Evolutionary conservation across 2,329 filamentous ascomycete species (phyloP).

Genomic region (Fonsecaea pugnacius): DNA sequence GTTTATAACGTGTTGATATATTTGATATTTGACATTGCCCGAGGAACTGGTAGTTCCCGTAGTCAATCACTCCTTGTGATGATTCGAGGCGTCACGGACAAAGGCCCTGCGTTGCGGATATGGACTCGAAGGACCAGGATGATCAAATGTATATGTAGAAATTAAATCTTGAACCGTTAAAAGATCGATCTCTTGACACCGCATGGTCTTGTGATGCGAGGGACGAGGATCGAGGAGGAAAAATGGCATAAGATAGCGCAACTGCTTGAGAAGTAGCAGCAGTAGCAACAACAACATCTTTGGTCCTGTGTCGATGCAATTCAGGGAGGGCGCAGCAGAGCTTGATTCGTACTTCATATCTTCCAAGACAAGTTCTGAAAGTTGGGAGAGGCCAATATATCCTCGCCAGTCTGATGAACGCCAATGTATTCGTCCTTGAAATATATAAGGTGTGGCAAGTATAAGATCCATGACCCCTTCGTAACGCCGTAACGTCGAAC

Average conservation of each 20-base stretch:
- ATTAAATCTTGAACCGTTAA: background rate
- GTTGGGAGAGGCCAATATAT: background rate
- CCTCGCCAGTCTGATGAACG: background rate
- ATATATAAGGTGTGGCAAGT: background rate
- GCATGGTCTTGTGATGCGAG: too few species aligned
- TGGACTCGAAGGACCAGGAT: background rate
- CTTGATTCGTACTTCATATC: background rate
- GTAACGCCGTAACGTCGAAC: background rate
- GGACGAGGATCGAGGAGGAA: too few species aligned
- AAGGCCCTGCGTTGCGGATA: background rate
- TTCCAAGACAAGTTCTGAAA: background rate
- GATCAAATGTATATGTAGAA: background rate
- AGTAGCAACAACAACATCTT: too few species aligned
- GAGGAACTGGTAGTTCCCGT: background rate
- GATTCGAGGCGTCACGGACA: background rate
- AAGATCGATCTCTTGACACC: background rate
- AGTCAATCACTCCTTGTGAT: background rate
- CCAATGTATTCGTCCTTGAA: background rate
- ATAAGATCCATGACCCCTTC: background rate
- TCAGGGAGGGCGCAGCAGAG: background rate
- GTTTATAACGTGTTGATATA: background rate
- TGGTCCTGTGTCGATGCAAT: too few species aligned
- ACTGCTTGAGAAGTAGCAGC: too few species aligned
- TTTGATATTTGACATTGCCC: background rate
- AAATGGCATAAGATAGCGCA: too few species aligned